Conservation (phyloP, 805 yeast species). For the Kluyveromyces siamensis region DNA sequence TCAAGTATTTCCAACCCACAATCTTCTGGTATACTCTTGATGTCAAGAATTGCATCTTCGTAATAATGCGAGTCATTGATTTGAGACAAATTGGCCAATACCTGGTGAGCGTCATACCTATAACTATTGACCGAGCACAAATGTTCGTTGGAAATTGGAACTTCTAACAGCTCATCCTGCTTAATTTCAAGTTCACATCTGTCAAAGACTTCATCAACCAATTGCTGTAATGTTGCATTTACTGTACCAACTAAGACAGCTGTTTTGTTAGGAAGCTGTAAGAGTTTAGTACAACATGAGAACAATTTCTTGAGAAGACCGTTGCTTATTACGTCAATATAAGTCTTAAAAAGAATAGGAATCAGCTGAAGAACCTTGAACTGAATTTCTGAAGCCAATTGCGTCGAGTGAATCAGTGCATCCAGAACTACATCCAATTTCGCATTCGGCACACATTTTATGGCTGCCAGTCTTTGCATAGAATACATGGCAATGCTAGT, state of each 20-base stretch:
- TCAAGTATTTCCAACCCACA: slow-evolving; percentile 80
- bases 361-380: slow-evolving; percentile 75
- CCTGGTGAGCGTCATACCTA: slow-evolving; percentile 60
- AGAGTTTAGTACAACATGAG: slow-evolving; percentile 52
- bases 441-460: slow-evolving; percentile 44
- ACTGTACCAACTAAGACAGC: slow-evolving; percentile 84
- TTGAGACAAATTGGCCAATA: slow-evolving; percentile 66
- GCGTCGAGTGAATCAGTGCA: slow-evolving; percentile 64
- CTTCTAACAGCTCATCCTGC: slow-evolving; percentile 25
- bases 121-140: slow-evolving; percentile 37
- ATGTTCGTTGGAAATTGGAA: slow-evolving; percentile 39
- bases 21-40: slow-evolving; percentile 46
- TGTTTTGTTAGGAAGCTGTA: slow-evolving; percentile 60
- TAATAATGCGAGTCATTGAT: slow-evolving; percentile 43
- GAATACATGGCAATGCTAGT: slow-evolving; percentile 65
- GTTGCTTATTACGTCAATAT: slow-evolving; percentile 47
- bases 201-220: slow-evolving; percentile 74
- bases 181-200: slow-evolving; percentile 28
- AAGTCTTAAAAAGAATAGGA: slow-evolving; percentile 64
- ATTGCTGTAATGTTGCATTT: slow-evolving; percentile 84
- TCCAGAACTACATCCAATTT: slow-evolving; percentile 50
- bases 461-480: slow-evolving; percentile 49
- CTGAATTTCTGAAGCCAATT: slow-evolving; percentile 73
- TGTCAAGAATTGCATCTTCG: slow-evolving; percentile 44
- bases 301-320: slow-evolving; percentile 49